These are phyloP conservation scores for Plantago lanceolata DNA, from an alignment of 305 asterid species.

Conservation along the genomic window DNA sequence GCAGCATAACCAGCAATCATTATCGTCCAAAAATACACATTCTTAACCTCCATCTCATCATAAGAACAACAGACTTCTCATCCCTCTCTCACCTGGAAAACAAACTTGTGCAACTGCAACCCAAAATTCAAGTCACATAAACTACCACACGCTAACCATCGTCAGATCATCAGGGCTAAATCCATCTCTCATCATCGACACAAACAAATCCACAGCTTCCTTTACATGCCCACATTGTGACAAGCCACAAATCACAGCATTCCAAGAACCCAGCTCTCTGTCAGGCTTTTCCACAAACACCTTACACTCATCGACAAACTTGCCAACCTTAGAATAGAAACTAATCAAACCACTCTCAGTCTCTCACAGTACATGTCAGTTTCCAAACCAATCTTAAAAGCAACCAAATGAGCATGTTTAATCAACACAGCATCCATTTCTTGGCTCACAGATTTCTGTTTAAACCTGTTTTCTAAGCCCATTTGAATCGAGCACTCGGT, in stretches of 20 bases:
- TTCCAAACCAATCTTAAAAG: conserved; percentile 47
- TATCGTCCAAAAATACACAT: conserved; percentile 82
- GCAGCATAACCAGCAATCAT: conserved; percentile 79
- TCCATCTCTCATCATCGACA: conserved; percentile 51
- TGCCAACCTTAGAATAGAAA: conserved; percentile 44
- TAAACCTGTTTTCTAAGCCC: no score
- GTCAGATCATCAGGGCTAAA: conserved; percentile 67
- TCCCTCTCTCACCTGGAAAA: conserved; percentile 41
- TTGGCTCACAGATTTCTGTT: conserved; percentile 50
- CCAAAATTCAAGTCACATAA: conserved; percentile 66
- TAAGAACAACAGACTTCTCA: conserved; percentile 43
- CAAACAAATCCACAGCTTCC: conserved; percentile 58
- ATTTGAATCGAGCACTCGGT: no score
- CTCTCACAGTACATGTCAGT: conserved; percentile 59
- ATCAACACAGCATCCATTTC: conserved; percentile 29
- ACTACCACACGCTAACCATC: conserved; percentile 79
- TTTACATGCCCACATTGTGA: conserved; percentile 64
- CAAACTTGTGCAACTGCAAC: conserved; percentile 68
- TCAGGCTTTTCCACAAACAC: conserved; percentile 57
- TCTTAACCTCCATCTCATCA: conserved; percentile 64
- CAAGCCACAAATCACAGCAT: conserved; percentile 68
- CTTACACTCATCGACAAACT: conserved; percentile 42
- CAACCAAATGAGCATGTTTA: conserved; percentile 48
- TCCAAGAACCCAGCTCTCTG: conserved; percentile 80
- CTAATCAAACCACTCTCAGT: conserved; percentile 76